Base-by-base conservation (phyloP, 2,329 filamentous ascomycete genomes). In the Colletotrichum sp. region DNA sequence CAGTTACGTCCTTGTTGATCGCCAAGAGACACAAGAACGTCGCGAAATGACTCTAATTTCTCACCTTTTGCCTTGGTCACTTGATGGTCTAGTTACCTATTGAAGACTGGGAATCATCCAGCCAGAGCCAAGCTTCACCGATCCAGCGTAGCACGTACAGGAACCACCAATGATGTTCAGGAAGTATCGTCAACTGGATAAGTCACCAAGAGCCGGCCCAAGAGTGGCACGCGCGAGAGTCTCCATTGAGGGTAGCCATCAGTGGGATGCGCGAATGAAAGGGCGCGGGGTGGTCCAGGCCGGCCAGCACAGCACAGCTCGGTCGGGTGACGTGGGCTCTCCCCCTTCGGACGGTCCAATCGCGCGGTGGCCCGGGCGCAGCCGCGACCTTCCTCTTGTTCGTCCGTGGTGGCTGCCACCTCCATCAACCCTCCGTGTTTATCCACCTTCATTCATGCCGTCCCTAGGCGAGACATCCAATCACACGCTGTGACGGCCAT, bases 291-390 rank as follows among this genome's bases (percentile, higher is more conserved):
- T 6, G 18, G 28, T 26, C 28, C 58, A 48, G 66, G 56, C 43
- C 58, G 30, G 30, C 32, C 28, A 28, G 59, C 28, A 48, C 38
- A n/a, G 38, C 18, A 18, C 43, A 62, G 66, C 66, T 69, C 66
- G 58, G 71, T 73, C 71, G 71, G 71, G 66, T 74, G 71, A 74
- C 71, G 34, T 64, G 66, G 67, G 28, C 56, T 59, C 38, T 63
- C 21, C n/a, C n/a, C 26, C 26, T 30, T 65, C 59, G 71, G 66
- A 58, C 26, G 71, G 38, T 62, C 63, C 64, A 61, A 73, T 73
- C 28, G 56, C 12, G 16, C 58, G 43, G 32, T 58, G 43, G 26
- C 58, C 58, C 58, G 43, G 66, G 38, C 71, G 62, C 66, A 70
- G 58, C 55, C 36, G 21, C 66, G 43, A n/a, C 30, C 36, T 65